Evolutionary conservation across 2,329 filamentous ascomycete species (phyloP), one percentile per base, ranked within the genome.

Genomic region (Fusarium palustre): DNA sequence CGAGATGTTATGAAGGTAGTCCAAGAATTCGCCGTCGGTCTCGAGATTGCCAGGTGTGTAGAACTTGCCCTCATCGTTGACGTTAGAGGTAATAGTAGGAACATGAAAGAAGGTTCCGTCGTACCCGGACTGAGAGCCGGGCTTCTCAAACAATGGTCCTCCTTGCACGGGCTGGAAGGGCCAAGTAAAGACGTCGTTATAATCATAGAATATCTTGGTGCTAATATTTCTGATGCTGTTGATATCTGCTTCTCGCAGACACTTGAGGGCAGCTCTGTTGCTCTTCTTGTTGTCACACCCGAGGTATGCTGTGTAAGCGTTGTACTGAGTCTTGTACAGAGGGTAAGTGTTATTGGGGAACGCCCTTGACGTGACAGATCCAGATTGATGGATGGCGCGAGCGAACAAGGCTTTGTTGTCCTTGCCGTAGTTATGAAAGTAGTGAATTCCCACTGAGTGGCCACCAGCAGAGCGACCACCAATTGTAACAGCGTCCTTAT

Each of bases 391-490:
- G 38, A 81, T 78, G 0, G 76, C 77, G 8, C 76, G 69, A 0
- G 77, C 74, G 41, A 81, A 80, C 6, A 80, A 60, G 0, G 75
- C 75, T 66, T 76, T 68, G 3, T 50, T 47, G 5, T 71, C 73
- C 20, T 73, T 70, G 5, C 74, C 77, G 16, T 80, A 81, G 41
- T 79, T 80, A 50, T 80, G 78, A 34, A 79, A 80, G 34, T 80
- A 79, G 48, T 80, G 77, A 4, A 80, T 78, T 9, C 78, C 79
- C 0, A 79, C 77, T 0, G 79, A 80, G 58, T 81, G 79, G 10
- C 76, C 70, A 47, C 88, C 87, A 1, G 87, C 86, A 12, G 82
- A 85, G 62, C 87, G 84, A 0, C 88, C 87, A 59, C 82, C 82
- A 20, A 88, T 81, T 0, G 85, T 87, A 0, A 90, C 84, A 9